A percentile compares a stretch with the other conserved stretches of the same genome.
phyloP scores from a whole-genome alignment of 257 asterid genomes.

The Solanum medicagineum region DNA sequence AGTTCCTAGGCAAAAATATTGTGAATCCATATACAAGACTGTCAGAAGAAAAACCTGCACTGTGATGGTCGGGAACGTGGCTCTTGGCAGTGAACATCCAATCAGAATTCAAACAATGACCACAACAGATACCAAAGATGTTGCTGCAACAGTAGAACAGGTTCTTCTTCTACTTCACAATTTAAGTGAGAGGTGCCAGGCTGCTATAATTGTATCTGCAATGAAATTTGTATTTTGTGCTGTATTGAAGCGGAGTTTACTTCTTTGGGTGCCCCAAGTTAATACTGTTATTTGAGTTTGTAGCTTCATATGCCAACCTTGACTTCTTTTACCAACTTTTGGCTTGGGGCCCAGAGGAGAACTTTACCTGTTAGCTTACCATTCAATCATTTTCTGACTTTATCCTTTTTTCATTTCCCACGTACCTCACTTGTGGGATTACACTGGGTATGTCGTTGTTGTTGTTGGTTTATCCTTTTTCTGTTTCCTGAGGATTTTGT shows the following conservation, averaged over 20 bases:
- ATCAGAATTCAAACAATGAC: slow-evolving; percentile 97
- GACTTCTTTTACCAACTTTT: neutral
- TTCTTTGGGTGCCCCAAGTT: neutral
- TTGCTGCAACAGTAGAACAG: slow-evolving; percentile 93
- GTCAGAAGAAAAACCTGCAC: slow-evolving; percentile 84
- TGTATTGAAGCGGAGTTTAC: neutral
- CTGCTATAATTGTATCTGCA: neutral
- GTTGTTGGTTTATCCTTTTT: neutral
- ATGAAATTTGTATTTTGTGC: neutral
- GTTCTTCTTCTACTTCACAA: slow-evolving; percentile 18
- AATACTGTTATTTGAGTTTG: neutral
- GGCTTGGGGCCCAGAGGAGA: neutral
- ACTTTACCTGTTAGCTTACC: neutral
- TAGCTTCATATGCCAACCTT: neutral
- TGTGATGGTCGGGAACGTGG: slow-evolving; percentile 96
- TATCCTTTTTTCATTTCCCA: neutral
- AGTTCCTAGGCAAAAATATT: slow-evolving; percentile 94
- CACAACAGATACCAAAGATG: slow-evolving; percentile 96
- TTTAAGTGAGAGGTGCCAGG: neutral
- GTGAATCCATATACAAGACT: slow-evolving; percentile 85
- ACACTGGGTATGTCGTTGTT: no score
- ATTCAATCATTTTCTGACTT: neutral
- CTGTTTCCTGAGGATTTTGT: neutral
- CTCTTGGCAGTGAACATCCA: slow-evolving; percentile 96
- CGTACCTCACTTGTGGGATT: no score